Base-by-base conservation (phyloP, 2,329 filamentous ascomycete species). In the Arthrocladium fulminans region DNA sequence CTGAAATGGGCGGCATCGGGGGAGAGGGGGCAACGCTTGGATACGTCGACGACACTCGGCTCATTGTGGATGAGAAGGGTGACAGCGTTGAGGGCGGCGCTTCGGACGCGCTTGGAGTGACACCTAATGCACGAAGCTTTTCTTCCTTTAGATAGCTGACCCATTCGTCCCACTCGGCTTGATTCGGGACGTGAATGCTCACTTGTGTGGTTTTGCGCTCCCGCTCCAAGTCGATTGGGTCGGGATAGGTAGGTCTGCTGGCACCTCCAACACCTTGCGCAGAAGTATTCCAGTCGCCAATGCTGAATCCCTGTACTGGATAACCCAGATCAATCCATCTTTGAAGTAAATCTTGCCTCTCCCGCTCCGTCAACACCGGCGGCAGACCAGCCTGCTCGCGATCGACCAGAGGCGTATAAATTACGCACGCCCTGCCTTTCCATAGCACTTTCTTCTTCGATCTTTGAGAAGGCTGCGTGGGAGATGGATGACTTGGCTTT, bases 41-140 rank as follows among this genome's bases (percentile, higher is more conserved):
- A 61, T 87, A 86, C 56, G 86, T 82, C 38, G 79, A 80, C 7
- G 87, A 88, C 19, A 80, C 73, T 59, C 85, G 83, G 59, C 80
- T 83, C 55, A 83, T 71, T 44, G 75, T 71, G 8, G 77, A 74
- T 2, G 72, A 72, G n/a, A 71, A 78, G 8, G 83, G 82, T 12
- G 88, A 90, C 13, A 41, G 55, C 83, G 35, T 70, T 45, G 74
- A 67, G 51, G 77, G 69, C 23, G 70, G 68, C 9, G 81, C 79
- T 45, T 92, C 86, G 4, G 88, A 83, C 42, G 84, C 81, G 29
- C 81, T 86, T 52, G 86, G 75, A 15, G 81, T 88, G 10, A 97
- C 92, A 55, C 92, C 92, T 48, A 98, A 75, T 44, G 90, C 89
- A 52, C 88, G 82, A 45, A 98, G 74, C 68, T 96, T 98, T 52